Conservation (phyloP, 116 monocot species). For the Zostera marina region DNA sequence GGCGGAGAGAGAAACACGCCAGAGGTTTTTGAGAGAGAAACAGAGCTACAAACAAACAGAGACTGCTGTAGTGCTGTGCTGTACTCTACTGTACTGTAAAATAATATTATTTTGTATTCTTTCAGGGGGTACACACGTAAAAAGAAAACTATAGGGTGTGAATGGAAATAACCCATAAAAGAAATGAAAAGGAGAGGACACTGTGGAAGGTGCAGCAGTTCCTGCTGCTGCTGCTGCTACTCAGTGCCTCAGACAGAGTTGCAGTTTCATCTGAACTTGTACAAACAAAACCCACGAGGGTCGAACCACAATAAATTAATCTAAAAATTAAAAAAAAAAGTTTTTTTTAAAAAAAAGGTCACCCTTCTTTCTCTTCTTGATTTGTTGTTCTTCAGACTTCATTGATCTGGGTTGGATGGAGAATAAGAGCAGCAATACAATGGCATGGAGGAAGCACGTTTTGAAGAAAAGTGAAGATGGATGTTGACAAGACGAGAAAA, state of each 20-base stretch:
- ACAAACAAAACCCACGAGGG: constrained; percentile 7
- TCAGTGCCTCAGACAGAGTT: no score
- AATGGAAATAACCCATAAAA: no score
- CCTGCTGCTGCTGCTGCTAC: neutral
- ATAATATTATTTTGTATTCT: no score
- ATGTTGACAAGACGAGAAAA: constrained; percentile 42
- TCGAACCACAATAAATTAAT: neutral
- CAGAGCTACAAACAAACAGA: neutral
- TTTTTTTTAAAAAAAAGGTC: no score
- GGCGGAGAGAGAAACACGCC: constrained; percentile 11
- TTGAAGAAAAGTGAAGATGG: constrained; percentile 6
- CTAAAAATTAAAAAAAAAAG: no score
- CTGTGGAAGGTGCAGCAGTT: constrained; percentile 6
- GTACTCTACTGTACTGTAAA: neutral
- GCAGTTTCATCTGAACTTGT: constrained; percentile 10
- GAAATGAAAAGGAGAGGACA: constrained; percentile 8
- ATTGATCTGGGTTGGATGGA: no score
- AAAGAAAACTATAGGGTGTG: neutral
- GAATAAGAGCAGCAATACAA: no score
- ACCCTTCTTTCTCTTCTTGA: no score
- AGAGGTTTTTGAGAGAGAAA: neutral
- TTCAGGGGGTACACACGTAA: no score
- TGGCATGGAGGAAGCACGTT: no score
- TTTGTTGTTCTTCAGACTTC: no score
- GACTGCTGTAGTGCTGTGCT: neutral